Conservation (phyloP, 2,329 filamentous ascomycete genomes). For the Dactylellina cionopaga region DNA sequence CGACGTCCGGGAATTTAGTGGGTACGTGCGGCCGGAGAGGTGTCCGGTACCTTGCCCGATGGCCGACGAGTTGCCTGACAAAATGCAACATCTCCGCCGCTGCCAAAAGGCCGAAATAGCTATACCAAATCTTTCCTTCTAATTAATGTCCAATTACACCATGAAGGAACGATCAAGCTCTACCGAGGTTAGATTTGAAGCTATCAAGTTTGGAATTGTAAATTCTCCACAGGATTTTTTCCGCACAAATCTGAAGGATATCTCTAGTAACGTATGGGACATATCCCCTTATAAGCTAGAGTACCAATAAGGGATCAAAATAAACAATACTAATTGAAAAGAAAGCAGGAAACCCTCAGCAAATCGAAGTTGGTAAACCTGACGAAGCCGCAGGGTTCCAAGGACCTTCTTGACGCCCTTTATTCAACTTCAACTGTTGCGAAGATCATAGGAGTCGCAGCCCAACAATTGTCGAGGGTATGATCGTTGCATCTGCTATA, state of each 20-base stretch:
- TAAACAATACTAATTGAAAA: background rate
- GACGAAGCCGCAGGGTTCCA: background rate
- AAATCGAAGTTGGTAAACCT: background rate
- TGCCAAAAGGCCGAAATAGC: no score
- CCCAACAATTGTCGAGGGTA: slow-evolving; percentile 16
- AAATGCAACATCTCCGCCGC: slow-evolving; percentile 1
- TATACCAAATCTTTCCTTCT: no score
- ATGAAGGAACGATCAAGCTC: no score
- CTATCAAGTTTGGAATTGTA: no score
- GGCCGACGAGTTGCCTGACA: background rate
- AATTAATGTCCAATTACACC: no score
- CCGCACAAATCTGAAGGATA: no score
- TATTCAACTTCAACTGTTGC: background rate
- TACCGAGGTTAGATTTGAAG: no score
- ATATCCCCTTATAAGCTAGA: no score
- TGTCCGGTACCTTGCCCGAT: background rate
- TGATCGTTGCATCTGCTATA: background rate
- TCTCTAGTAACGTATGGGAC: no score
- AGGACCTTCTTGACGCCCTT: background rate
- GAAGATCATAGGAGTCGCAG: slow-evolving; percentile 24
- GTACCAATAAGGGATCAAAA: no score
- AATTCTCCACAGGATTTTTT: background rate
- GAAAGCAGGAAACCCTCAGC: background rate
- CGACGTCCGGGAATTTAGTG: background rate
- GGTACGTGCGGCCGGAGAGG: background rate